Percentiles rank a stretch among this genome's conserved stretches.
Conservation (phyloP, 345 rosid genomes). For the Trapa bicornis region DNA sequence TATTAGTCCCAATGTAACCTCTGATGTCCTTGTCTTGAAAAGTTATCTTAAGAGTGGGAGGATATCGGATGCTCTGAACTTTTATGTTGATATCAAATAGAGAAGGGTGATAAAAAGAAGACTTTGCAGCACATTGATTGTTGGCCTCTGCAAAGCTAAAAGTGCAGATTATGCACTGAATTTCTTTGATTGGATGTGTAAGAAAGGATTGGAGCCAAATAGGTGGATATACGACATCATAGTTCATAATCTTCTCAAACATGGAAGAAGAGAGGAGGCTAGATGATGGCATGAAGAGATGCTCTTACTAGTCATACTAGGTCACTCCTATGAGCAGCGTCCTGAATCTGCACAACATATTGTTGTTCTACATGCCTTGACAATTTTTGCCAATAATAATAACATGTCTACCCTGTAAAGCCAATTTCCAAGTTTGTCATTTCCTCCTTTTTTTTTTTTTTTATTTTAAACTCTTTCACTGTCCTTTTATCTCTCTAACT, state of each 20-base stretch:
- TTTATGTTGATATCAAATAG: conserved; percentile 27
- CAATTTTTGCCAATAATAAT: conserved; percentile 5
- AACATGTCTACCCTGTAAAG: too few relatives aligned
- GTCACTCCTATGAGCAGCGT: neutral
- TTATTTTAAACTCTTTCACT: too few relatives aligned
- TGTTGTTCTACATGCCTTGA: neutral
- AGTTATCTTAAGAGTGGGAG: conserved; percentile 47
- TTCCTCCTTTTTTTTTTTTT: too few relatives aligned
- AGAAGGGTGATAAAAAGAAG: conserved; percentile 20
- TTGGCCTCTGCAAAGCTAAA: conserved; percentile 45
- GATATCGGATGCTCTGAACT: conserved; percentile 47
- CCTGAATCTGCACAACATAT: neutral
- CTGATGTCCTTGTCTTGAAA: conserved; percentile 40
- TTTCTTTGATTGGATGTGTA: conserved; percentile 28
- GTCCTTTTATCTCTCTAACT: too few relatives aligned
- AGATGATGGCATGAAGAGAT: conserved; percentile 24
- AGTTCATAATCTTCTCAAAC: conserved; percentile 19
- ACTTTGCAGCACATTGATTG: conserved; percentile 35
- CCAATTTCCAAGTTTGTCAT: too few relatives aligned
- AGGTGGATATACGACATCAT: conserved; percentile 41
- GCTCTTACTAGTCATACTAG: neutral
- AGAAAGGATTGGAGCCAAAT: conserved; percentile 56
- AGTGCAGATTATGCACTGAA: conserved; percentile 36
- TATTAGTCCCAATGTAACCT: conserved; percentile 23
- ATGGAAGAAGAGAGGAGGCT: conserved; percentile 30